A percentile compares a stretch with the other conserved stretches of the same genome.
Evolutionary conservation across 2,329 filamentous ascomycete species (phyloP).

Genomic region (Lachnellula arida): DNA sequence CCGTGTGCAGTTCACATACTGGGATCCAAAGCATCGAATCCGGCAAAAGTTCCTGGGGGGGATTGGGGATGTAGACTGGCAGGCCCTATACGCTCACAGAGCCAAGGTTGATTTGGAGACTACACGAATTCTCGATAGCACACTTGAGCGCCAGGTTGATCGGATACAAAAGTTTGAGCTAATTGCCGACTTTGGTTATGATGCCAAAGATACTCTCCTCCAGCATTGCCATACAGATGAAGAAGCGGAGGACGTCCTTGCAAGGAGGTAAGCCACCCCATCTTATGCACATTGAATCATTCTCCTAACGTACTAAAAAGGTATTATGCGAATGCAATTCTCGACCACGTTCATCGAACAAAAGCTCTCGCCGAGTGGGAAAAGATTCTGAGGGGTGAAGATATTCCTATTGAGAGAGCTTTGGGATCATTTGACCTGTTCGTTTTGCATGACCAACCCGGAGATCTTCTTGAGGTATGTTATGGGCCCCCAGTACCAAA

Average conservation of each 20-base stretch:
- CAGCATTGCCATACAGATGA: constrained; percentile 55
- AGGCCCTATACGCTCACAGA: constrained; percentile 56
- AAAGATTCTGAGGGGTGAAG: constrained; percentile 45
- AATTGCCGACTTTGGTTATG: constrained; percentile 72
- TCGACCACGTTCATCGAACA: constrained; percentile 76
- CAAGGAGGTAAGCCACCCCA: constrained; percentile 51
- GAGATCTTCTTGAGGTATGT: constrained; percentile 69
- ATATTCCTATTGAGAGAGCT: constrained; percentile 63
- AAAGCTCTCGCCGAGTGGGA: constrained; percentile 76
- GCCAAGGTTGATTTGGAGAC: constrained; percentile 48
- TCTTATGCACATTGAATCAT: constrained; percentile 3
- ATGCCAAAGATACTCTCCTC: constrained; percentile 81
- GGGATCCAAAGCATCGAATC: constrained; percentile 64
- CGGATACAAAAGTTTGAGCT: constrained; percentile 65
- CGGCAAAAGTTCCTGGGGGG: constrained; percentile 47
- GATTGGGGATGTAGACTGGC: constrained; percentile 67
- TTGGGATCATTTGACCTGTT: constrained; percentile 88
- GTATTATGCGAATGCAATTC: constrained; percentile 68
- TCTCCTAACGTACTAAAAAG: constrained; percentile 37
- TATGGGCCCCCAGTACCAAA: constrained; percentile 21
- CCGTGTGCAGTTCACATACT: constrained; percentile 62
- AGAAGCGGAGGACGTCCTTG: constrained; percentile 66
- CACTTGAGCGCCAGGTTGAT: constrained; percentile 65
- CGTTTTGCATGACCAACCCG: constrained; percentile 64
- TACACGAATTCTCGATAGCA: constrained; percentile 55